A percentile compares a stretch with the other conserved stretches of the same genome.
Evolutionary conservation across 306 rosid genomes (phyloP).

Genomic region (Comarum palustre): DNA sequence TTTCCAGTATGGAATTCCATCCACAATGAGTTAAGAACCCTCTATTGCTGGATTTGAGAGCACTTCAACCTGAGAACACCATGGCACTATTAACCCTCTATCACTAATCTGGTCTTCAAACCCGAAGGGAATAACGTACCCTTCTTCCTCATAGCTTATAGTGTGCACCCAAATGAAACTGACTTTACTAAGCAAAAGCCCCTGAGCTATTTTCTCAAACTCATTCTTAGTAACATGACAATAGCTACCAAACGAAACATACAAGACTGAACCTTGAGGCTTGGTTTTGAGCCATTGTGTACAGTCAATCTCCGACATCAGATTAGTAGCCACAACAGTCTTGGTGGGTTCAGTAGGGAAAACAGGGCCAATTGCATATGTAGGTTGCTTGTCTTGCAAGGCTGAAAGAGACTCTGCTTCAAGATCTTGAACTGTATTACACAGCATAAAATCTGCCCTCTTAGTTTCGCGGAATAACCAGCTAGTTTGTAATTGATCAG

Average conservation of each 20-base stretch:
- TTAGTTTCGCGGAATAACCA: slow-evolving; percentile 19
- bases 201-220: slow-evolving; percentile 24
- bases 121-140: slow-evolving; percentile 8
- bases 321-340: slow-evolving; percentile 26
- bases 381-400: slow-evolving; percentile 31
- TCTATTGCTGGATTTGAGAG: slow-evolving; percentile 28
- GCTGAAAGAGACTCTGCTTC: slow-evolving; percentile 30
- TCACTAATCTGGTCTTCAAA: slow-evolving; percentile 23
- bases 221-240: slow-evolving; percentile 2
- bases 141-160: slow-evolving; percentile 2
- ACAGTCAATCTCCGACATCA: slow-evolving; percentile 22
- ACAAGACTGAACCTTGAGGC: slow-evolving; percentile 28
- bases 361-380: slow-evolving; percentile 31
- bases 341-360: slow-evolving; percentile 9
- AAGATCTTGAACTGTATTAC: slow-evolving; percentile 34
- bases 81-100: slow-evolving; percentile 23
- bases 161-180: slow-evolving; percentile 28
- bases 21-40: slow-evolving; percentile 43
- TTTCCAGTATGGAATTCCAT: slow-evolving; percentile 38
- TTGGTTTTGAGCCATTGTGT: slow-evolving; percentile 27
- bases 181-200: slow-evolving; percentile 23
- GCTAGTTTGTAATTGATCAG: no score
- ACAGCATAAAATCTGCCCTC: slow-evolving; percentile 26
- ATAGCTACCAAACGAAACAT: slow-evolving; percentile 25
- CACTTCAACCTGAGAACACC: slow-evolving; percentile 36